Percentiles rank a stretch among this genome's conserved stretches.
Evolutionary conservation across 2,329 filamentous ascomycete species (phyloP).

Genomic region (Basipetospora chlamydospora): DNA sequence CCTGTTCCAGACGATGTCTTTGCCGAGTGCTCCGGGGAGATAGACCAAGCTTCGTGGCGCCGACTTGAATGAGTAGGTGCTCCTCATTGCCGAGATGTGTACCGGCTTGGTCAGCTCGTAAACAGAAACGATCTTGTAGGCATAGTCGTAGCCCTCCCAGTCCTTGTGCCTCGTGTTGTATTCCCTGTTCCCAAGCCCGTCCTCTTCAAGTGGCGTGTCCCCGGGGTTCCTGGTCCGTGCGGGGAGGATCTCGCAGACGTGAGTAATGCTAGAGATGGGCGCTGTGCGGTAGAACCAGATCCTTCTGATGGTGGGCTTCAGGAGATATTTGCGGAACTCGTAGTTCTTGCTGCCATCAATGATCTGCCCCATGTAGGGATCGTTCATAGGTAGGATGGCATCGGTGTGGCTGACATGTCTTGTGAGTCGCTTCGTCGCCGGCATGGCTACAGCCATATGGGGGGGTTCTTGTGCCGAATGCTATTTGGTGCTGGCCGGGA

Average conservation of each 20-base stretch:
- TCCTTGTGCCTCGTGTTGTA: slow-evolving; percentile 12
- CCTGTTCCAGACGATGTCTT: too few species aligned
- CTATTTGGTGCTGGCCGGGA: too few species aligned
- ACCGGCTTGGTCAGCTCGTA: too few species aligned
- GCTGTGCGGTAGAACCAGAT: slow-evolving; percentile 15
- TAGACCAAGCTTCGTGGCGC: too few species aligned
- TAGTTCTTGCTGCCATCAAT: slow-evolving; percentile 12
- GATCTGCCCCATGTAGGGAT: slow-evolving; percentile 11
- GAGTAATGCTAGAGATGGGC: slow-evolving; percentile 13
- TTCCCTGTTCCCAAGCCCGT: slow-evolving; percentile 14
- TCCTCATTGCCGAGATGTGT: too few species aligned
- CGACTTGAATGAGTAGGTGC: too few species aligned
- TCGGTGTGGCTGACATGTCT: too few species aligned
- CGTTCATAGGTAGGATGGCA: background rate
- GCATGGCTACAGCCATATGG: too few species aligned
- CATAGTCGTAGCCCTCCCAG: slow-evolving; percentile 15
- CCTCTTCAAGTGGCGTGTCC: slow-evolving; percentile 4
- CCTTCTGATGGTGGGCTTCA: slow-evolving; percentile 9
- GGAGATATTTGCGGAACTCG: slow-evolving; percentile 13
- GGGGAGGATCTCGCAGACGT: slow-evolving; percentile 12
- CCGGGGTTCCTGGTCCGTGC: slow-evolving; percentile 1
- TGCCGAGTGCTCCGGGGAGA: too few species aligned
- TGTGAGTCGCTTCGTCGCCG: too few species aligned
- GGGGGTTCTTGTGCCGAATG: too few species aligned
- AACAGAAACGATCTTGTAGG: slow-evolving; percentile 12